A percentile compares a stretch with the other conserved stretches of the same genome.
Conservation (phyloP, 345 rosid species). For the Kandelia obovata region DNA sequence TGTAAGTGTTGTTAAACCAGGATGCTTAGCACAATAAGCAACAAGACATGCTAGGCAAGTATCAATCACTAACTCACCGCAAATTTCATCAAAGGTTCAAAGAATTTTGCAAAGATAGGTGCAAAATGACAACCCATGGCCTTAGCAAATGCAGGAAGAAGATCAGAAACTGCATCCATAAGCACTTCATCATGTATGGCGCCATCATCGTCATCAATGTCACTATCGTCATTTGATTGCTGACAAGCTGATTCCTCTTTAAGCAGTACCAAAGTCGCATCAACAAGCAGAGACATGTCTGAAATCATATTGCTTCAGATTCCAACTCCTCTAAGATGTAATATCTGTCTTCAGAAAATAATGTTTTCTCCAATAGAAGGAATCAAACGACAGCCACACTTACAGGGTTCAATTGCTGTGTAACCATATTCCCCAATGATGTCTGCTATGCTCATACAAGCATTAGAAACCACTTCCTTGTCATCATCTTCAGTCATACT, state of each 20-base stretch:
- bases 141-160: slow-evolving; percentile 97
- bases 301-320: slow-evolving; percentile 19
- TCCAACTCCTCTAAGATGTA: slow-evolving; percentile 7
- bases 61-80: slow-evolving; percentile 51
- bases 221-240: slow-evolving; percentile 68
- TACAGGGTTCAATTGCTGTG: slow-evolving; percentile 76
- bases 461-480: slow-evolving; percentile 97
- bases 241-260: slow-evolving; percentile 90
- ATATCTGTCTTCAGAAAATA: not conserved
- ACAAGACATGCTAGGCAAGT: slow-evolving; percentile 4
- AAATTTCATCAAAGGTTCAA: slow-evolving; percentile 94
- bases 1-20: not conserved
- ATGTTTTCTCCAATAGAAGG: not conserved
- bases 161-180: slow-evolving; percentile 98
- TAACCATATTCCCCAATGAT: slow-evolving; percentile 84
- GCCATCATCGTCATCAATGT: slow-evolving; percentile 72
- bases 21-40: slow-evolving; percentile 8
- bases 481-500: slow-evolving; percentile 90
- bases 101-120: slow-evolving; percentile 70
- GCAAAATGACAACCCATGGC: slow-evolving; percentile 92
- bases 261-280: slow-evolving; percentile 69
- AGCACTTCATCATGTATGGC: slow-evolving; percentile 86
- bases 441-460: slow-evolving; percentile 82
- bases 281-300: slow-evolving; percentile 79
- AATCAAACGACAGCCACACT: slow-evolving; percentile 29